Percentiles rank a stretch among this genome's conserved stretches.
Evolutionary conservation across 805 yeast species (phyloP).

Genomic region (Lachancea cidri): DNA sequence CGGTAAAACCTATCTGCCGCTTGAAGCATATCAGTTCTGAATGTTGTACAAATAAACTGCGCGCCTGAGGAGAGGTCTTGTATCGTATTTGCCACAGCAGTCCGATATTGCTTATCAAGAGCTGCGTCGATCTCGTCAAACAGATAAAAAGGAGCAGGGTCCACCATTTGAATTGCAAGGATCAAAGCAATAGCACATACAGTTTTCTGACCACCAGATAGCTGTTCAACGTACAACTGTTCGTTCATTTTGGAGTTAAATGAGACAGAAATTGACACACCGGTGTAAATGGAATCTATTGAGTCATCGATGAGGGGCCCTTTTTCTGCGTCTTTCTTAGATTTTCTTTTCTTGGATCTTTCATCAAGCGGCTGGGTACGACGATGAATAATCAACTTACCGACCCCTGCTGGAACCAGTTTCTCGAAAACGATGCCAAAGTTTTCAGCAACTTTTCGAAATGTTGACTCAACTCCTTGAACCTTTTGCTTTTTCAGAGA

Average conservation of each 20-base stretch:
- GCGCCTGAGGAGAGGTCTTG: constrained; percentile 59
- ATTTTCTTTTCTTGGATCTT: constrained; percentile 17
- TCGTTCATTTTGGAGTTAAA: constrained; percentile 84
- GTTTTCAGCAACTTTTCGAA: constrained; percentile 66
- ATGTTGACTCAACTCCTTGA: constrained; percentile 74
- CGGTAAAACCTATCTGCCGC: constrained; percentile 86
- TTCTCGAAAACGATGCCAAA: constrained; percentile 72
- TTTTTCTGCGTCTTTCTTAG: constrained; percentile 8
- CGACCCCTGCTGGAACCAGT: constrained; percentile 80
- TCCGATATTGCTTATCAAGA: constrained; percentile 84
- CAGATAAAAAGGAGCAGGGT: constrained; percentile 94
- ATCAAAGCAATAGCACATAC: constrained; percentile 94
- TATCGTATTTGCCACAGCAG: constrained; percentile 77
- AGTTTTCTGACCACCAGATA: constrained; percentile 96
- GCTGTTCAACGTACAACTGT: constrained; percentile 80
- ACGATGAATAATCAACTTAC: constrained; percentile 62
- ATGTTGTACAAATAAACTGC: constrained; percentile 94
- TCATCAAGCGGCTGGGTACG: constrained; percentile 19
- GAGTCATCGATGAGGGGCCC: constrained; percentile 14
- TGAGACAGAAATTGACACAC: constrained; percentile 83
- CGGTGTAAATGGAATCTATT: constrained; percentile 46
- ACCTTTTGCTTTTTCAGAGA: constrained; percentile 74
- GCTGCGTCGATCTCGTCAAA: constrained; percentile 98
- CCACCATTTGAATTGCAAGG: constrained; percentile 88
- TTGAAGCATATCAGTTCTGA: constrained; percentile 86